Evolutionary conservation across 768 basidiomycete species (phyloP), one percentile per base, ranked within the genome.

Genomic region (Candolleomyces aberdarensis): DNA sequence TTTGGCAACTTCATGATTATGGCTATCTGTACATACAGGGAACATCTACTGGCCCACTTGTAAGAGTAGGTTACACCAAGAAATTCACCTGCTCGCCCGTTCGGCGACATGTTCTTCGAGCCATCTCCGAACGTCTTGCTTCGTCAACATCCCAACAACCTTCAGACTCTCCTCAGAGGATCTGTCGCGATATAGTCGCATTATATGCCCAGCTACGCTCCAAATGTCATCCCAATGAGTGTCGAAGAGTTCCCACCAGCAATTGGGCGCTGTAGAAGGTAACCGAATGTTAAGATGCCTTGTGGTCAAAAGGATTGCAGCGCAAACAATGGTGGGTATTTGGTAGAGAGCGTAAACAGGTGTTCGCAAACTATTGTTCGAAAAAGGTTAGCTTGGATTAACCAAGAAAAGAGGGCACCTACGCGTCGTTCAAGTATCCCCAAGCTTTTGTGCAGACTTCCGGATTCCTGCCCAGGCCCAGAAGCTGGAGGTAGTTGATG

Each of bases 381-480:
- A 14, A 62, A 19, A 19, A 51, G 20, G 32, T 19, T 7, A 54
- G 26, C 32, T 39, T 29, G 46, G 39, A 43, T 17, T 20, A 53
- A 19, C 7, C 22, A 31, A 31, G 50, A 14, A 20, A 22, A 19
- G 57, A 53, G 51, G 36, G 11, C 5, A 85, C 92, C 71, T 70
- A 96, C 96, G 92, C 91, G 72, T 98, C 97, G 66, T 98, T 99
- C 20, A 98, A 79, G 67, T 92, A 97, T 0, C 93, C 93, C 97
- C 97, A 99, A 20, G 94, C 93, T 60, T 77, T 80, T 26, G 85
- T 82, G 61, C 92, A 91, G 10, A 86, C 90, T 57, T 81, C 82
- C 60, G 86, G 84, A 61, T 85, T 80, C 52, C 79, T 82, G 14
- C 88, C 88, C 62, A 99, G 78, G n/a, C 92, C 94, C 19, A 99